Base-by-base conservation (phyloP, 371 early-diverging fungal species). In the Syncephalis fuscata region DNA sequence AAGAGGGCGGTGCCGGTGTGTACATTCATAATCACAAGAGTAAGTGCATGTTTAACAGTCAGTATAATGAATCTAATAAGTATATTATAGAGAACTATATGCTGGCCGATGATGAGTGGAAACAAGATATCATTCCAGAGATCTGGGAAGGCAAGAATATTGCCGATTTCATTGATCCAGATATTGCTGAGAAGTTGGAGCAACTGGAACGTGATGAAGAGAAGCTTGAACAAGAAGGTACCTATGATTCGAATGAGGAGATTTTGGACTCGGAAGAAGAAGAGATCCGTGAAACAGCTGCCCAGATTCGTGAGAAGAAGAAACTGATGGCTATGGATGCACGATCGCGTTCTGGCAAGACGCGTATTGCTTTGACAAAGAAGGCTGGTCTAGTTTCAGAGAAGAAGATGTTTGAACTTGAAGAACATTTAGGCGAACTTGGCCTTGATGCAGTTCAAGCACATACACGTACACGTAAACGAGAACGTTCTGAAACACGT, bases 91-190 rank as follows among this genome's bases (percentile, higher is more conserved):
- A 84, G 72, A 67, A 67, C 47, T 95, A 97, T 69, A 41, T 78
- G 56, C 74, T 94, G 50, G 76, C 64, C 19, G 64, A 84, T 48
- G 78, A 76, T 45, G 96, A 96, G 27, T 96, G 98, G 95, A 97
- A 91, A 68, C 82, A 99, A 66, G 99, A 99, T 65, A 67, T 70
- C 44, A 93, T 99, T 51, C 99, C 99, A 40, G 99, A 99, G 70
- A 91, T 99, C 68, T 82, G 90, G 78, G 88, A 99, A 61, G 99
- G 99, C 59, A 94, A 94, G 74, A 99, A 99, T 71, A 81, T 99
- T 38, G 89, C 92, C 36, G 99, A 99, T 74, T 99, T 97, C 66
- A 72, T 99, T 61, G 99, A 99, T 74, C 74, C 90, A 39, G 96
- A 98, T 16, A 97, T 98, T 64, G 92, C 86, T 63, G 88, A 85